Evolutionary conservation across 805 yeast species (phyloP).

Genomic region (Hanseniaspora valbyensis): DNA sequence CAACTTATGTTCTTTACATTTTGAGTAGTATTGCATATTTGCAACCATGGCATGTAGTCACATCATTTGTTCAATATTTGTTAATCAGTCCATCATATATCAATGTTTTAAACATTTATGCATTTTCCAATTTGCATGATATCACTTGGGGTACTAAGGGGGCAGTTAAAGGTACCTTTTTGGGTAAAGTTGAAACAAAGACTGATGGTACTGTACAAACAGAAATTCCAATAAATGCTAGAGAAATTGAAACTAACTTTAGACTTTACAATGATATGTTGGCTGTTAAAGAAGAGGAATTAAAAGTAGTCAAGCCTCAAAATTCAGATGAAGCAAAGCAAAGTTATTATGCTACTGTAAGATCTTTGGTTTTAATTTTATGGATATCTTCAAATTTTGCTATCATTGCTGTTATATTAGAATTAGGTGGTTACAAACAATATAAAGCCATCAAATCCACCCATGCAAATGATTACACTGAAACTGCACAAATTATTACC

Average conservation of each 20-base stretch:
- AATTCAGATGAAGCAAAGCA: slow-evolving; percentile 47
- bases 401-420: slow-evolving; percentile 69
- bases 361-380: slow-evolving; percentile 76
- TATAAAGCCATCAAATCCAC: slow-evolving; percentile 23
- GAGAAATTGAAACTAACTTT: slow-evolving; percentile 68
- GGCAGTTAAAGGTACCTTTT: slow-evolving; percentile 53
- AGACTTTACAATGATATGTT: slow-evolving; percentile 51
- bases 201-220: slow-evolving; percentile 55
- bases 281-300: slow-evolving; percentile 32
- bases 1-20: slow-evolving; percentile 74
- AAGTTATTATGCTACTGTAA: slow-evolving; percentile 78
- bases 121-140: slow-evolving; percentile 93
- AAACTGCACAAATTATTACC: slow-evolving; percentile 23
- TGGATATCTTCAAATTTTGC: slow-evolving; percentile 86
- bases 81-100: slow-evolving; percentile 79
- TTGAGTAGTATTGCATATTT: slow-evolving; percentile 68
- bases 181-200: slow-evolving; percentile 73
- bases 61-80: slow-evolving; percentile 75
- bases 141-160: slow-evolving; percentile 97
- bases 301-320: slow-evolving; percentile 26
- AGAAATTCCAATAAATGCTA: slow-evolving; percentile 63
- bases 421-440: slow-evolving; percentile 65
- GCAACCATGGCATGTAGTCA: slow-evolving; percentile 88
- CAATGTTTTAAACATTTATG: slow-evolving; percentile 84
- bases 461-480: slow-evolving; percentile 16